Evolutionary conservation across 495 filamentous ascomycete genomes (phyloP).

Genomic region (Parathielavia appendiculata): DNA sequence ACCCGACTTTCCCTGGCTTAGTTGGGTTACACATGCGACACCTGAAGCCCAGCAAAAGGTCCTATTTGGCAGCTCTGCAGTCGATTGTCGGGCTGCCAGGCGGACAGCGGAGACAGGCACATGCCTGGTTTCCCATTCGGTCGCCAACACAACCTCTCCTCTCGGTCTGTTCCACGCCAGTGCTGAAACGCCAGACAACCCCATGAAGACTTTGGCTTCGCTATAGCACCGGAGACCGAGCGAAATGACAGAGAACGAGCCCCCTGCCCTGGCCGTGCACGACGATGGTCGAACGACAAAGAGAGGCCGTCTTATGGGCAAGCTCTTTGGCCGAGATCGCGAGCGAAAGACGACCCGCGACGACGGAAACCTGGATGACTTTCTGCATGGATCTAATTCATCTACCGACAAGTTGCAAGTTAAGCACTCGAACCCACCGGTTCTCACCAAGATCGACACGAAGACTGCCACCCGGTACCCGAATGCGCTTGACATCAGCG

Average conservation of each 20-base stretch:
- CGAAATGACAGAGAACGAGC: conserved; percentile 43
- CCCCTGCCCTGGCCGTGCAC: conserved; percentile 29
- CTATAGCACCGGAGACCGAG: conserved; percentile 16
- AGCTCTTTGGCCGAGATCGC: conserved; percentile 41
- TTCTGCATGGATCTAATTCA: conserved; percentile 39
- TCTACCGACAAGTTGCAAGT: conserved; percentile 39
- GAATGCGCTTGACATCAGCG: conserved; percentile 36
- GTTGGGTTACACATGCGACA: conserved; percentile 19
- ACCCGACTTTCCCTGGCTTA: conserved; percentile 7
- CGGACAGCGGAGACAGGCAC: conserved; percentile 11
- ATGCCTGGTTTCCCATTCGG: conserved; percentile 18
- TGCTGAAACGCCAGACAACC: conserved; percentile 1
- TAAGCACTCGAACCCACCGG: conserved; percentile 36
- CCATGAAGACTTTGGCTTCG: conserved; percentile 25
- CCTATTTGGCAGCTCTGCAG: conserved; percentile 19
- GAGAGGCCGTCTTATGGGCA: conserved; percentile 46
- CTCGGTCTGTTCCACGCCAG: neutral
- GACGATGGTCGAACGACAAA: conserved; percentile 36
- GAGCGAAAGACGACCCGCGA: conserved; percentile 40
- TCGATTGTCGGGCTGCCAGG: conserved; percentile 21
- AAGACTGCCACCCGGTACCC: conserved; percentile 42
- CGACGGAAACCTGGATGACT: conserved; percentile 40
- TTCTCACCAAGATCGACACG: conserved; percentile 45
- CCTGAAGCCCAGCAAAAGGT: conserved; percentile 14
- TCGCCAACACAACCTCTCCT: neutral